Evolutionary conservation across 257 asterid genomes (phyloP).

Genomic region (Pogostemon cablin): DNA sequence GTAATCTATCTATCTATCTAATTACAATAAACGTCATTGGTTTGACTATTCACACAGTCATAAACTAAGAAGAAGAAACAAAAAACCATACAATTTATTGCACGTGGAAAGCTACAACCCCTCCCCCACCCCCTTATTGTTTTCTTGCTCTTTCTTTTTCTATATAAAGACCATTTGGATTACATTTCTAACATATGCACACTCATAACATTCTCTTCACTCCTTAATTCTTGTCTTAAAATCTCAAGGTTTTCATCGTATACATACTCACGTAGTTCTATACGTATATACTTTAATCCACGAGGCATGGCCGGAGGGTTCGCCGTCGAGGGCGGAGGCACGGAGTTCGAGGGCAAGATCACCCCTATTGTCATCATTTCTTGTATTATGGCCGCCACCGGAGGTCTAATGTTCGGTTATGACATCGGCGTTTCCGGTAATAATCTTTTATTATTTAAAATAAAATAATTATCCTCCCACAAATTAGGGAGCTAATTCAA

Average conservation of each 20-base stretch:
- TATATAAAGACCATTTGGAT: constrained; percentile 33
- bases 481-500: too few species aligned
- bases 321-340: constrained; percentile 51
- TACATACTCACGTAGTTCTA: neutral
- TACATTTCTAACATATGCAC: neutral
- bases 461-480: neutral
- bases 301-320: constrained; percentile 67
- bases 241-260: neutral
- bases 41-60: constrained; percentile 45
- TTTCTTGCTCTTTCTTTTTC: constrained; percentile 25
- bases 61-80: constrained; percentile 33
- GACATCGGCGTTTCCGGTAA: constrained; percentile 80
- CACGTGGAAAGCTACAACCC: constrained; percentile 48
- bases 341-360: constrained; percentile 74
- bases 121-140: constrained; percentile 14
- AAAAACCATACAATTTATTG: neutral
- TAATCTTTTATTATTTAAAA: neutral
- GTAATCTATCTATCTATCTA: too few species aligned
- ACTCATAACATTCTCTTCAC: constrained; percentile 1
- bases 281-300: neutral
- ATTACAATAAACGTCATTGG: constrained; percentile 39
- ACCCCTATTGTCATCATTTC: constrained; percentile 79
- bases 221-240: neutral
- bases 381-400: constrained; percentile 85
- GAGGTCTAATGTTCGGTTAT: constrained; percentile 90